A percentile compares a stretch with the other conserved stretches of the same genome.
Conservation (phyloP, 1,139 yeast genomes). For the Protomyces pachydermus region DNA sequence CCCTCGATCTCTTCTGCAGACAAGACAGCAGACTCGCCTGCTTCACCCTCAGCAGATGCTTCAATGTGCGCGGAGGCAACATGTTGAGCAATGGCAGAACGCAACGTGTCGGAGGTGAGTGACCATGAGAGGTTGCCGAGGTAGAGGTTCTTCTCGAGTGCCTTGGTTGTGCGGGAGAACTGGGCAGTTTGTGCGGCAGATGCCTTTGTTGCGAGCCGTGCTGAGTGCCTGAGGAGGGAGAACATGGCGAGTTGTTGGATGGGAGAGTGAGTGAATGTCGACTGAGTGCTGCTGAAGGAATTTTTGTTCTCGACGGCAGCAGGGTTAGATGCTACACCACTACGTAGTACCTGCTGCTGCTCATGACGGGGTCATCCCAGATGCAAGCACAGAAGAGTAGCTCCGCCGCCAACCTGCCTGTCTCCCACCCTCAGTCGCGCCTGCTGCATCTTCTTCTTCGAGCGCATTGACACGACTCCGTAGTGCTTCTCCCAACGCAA, state of each 20-base stretch:
- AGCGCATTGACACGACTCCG: no score
- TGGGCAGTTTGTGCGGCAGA: background rate
- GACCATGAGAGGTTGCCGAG: constrained; percentile 93
- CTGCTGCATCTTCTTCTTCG: background rate
- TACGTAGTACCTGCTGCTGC: no score
- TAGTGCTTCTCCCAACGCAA: no score
- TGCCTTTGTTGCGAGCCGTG: background rate
- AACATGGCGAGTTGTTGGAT: background rate
- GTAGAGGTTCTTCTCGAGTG: constrained; percentile 92
- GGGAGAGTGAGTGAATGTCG: no score
- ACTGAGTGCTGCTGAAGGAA: background rate
- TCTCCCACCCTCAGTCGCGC: background rate
- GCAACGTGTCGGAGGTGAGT: constrained; percentile 72
- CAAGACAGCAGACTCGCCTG: background rate
- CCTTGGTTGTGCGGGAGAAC: constrained; percentile 7
- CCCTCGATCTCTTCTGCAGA: constrained; percentile 37
- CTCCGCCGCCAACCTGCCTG: background rate
- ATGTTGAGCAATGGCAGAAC: constrained; percentile 49
- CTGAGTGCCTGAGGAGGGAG: background rate
- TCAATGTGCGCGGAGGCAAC: background rate
- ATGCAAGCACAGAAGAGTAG: background rate
- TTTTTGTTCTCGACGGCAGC: background rate
- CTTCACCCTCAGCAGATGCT: background rate
- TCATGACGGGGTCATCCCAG: background rate
- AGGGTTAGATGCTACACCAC: background rate